These are phyloP conservation scores for Skeletonema costatum DNA, from an alignment of 108 stramenopile genomes.

Conservation along the genomic window DNA sequence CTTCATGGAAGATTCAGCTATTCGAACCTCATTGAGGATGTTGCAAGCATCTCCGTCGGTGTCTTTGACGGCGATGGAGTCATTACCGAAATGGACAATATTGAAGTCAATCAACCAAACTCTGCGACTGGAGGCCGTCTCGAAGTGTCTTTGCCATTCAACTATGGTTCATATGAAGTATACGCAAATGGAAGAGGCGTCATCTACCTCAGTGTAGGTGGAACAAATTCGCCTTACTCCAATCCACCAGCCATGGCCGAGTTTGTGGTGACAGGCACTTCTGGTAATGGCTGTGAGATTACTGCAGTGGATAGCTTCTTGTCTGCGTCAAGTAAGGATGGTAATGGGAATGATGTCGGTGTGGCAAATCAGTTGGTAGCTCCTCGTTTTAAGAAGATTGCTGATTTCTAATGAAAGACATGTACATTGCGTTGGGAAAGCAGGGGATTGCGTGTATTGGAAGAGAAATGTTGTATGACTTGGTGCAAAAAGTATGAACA, in stretches of 20 bases:
- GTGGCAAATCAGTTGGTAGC: neutral
- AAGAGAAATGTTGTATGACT: no score
- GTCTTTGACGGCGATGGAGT: neutral
- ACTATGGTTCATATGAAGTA: neutral
- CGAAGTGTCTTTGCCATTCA: neutral
- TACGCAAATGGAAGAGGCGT: neutral
- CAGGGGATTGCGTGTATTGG: no score
- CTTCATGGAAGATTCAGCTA: neutral
- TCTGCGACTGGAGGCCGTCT: neutral
- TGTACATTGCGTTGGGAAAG: no score
- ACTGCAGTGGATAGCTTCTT: neutral
- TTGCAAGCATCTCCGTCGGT: neutral
- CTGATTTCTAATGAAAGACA: neutral
- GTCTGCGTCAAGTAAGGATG: neutral
- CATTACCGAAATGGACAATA: neutral
- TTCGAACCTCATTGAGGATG: neutral
- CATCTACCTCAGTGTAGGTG: neutral
- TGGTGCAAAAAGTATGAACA: no score
- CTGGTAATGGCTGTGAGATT: neutral
- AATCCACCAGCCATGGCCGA: neutral
- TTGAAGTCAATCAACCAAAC: neutral
- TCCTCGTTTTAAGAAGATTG: neutral
- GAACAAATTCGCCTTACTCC: neutral
- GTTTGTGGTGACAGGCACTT: neutral
- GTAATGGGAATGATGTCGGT: neutral